Base-by-base conservation (phyloP, 108 stramenopile species). In the Pseudonitzschia delicatissima region DNA sequence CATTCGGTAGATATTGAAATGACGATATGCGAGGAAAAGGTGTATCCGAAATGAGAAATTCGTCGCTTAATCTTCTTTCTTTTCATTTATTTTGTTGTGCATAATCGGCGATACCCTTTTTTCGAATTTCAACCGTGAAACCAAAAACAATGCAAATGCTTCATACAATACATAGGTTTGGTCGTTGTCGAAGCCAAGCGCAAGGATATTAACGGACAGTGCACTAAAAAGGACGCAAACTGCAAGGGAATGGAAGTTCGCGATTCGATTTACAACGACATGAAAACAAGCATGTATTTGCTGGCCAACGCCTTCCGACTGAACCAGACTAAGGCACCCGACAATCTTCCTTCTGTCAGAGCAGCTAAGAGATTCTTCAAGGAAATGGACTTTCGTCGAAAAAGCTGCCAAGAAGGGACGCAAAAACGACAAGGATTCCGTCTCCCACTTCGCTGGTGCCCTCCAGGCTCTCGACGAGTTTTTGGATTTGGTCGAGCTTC, bases 331-430 rank as follows among this genome's bases (percentile, higher is more conserved):
- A 94, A 94, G 64, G 86, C 93, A 20, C 93, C 93, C 4, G 93
- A 94, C 40, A 88, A 87, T 58, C 51, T 94, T 44, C 93, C 93
- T 9, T 86, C 88, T 1, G 93, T 94, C n/a, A 76, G 84, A 50
- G 93, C 93, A 6, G 88, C 93, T 5, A 89, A 88, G 67, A 74
- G 76, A 44, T 94, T 94, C 72, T 94, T 94, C 79, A 87, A 85
- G 45, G 74, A 86, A 65, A 87, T 94, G 73, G 85, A 92, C 67
- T 66, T 58, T 5, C n/a, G 79, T 92, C 68, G 87, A 92, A 72
- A 82, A 86, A 62, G 27, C 33, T 12, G 85, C 84, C 0, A 76
- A 57, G 35, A 61, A 77, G 51, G 79, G 72, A 57, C 86, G 81
- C 58, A 66, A 69, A 11, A 74, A 73, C 40, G 66, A 74, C 25